Base-by-base conservation (phyloP, 2,329 filamentous ascomycete genomes). In the Tolypocladium ovalisporum region DNA sequence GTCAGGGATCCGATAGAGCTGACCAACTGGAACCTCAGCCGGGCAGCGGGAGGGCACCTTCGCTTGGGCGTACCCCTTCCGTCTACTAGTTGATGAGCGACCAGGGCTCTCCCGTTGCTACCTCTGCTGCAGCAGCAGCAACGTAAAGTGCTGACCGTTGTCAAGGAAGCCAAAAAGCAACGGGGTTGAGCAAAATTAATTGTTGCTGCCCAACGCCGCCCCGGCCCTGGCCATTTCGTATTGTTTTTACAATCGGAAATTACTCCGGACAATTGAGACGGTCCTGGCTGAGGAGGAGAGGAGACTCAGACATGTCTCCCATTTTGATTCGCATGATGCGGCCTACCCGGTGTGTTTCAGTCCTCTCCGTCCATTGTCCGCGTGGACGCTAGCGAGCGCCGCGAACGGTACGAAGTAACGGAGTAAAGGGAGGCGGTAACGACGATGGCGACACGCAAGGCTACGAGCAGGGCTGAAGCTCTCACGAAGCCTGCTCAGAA, bases 11-110 rank as follows among this genome's bases (percentile, higher is more conserved):
- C 59, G 61, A 59, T 59, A 60, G 67, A 68, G 58, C 69, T 70
- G 70, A 67, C 75, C 75, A 77, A 75, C 74, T 72, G 73, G 74
- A 77, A 73, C 63, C 66, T 60, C 64, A 72, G 68, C 67, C 74
- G 68, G 73, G 66, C 59, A 62, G 61, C 68, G 64, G 67, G 69
- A 68, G 63, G 64, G 65, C 42, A 54, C 51, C 65, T 63, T 72
- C 69, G 72, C 73, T 73, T 72, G 70, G 69, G 68, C 72, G 69
- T 62, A 67, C 57, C 54, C 54, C 54, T 42, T 47, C 39, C 36
- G 37, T 44, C 52, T 34, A 13, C n/a, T 34, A 51, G 47, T 51
- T 34, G 29, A 51, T 51, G 27, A 29, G 22, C 29, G 29, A 6
- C 29, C 19, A 51, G 29, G 52, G 10, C 52, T 37, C 22, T 42